A percentile compares a stretch with the other conserved stretches of the same genome.
Evolutionary conservation across 306 rosid species (phyloP).

Genomic region (Prinsepia uniflora): DNA sequence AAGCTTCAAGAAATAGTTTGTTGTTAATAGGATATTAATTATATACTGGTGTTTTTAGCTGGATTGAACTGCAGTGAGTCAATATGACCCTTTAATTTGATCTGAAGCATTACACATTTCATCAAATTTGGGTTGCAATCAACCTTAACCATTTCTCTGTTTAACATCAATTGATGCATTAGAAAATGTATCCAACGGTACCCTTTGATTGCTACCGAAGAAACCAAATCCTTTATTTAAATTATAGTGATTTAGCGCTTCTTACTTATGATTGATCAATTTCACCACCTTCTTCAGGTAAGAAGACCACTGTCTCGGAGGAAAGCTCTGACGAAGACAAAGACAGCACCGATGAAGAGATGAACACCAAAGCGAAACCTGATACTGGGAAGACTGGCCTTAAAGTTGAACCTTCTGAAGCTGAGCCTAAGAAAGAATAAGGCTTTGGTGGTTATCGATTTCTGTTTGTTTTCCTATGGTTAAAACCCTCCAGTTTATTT

Average conservation of each 20-base stretch:
- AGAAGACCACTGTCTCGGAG: background rate
- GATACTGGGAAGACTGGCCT: background rate
- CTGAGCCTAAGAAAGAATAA: background rate
- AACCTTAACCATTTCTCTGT: background rate
- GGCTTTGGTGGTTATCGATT: background rate
- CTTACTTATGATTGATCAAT: background rate
- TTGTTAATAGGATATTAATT: background rate
- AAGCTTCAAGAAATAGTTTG: background rate
- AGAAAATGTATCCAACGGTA: background rate
- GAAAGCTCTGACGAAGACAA: background rate
- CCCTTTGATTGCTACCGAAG: slow-evolving; percentile 4
- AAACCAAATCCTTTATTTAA: background rate
- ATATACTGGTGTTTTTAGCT: background rate
- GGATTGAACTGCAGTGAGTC: background rate
- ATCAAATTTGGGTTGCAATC: background rate
- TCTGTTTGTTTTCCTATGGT: background rate
- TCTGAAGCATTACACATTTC: background rate
- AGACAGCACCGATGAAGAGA: background rate
- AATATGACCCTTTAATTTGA: background rate
- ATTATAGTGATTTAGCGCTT: background rate
- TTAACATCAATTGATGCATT: background rate
- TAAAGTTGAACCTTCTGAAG: background rate
- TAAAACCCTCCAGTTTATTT: no score
- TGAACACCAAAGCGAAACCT: background rate
- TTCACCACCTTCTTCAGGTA: background rate